A percentile compares a stretch with the other conserved stretches of the same genome.
Conservation (phyloP, 2,329 filamentous ascomycete genomes). For the Ophiognomonia clavigignenti-juglandacearum region DNA sequence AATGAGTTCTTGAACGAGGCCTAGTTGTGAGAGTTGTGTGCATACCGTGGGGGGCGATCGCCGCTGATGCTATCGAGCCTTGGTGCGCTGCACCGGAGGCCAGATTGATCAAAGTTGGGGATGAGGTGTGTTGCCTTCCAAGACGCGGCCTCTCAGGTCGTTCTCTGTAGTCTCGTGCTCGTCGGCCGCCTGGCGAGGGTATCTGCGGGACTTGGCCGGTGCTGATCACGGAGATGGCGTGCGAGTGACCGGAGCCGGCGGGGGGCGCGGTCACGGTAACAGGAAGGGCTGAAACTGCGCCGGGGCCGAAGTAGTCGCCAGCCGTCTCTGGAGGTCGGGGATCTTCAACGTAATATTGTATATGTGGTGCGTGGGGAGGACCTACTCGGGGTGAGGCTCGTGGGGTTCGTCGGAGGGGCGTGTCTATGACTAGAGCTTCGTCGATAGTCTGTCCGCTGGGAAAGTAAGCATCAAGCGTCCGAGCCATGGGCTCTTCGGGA, state of each 20-base stretch:
- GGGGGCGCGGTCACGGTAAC: slow-evolving; percentile 33
- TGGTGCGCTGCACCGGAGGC: slow-evolving; percentile 39
- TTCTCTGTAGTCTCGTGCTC: slow-evolving; percentile 50
- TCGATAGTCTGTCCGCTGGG: slow-evolving; percentile 82
- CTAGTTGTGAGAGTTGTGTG: slow-evolving; percentile 34
- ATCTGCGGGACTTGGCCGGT: slow-evolving; percentile 76
- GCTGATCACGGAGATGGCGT: slow-evolving; percentile 67
- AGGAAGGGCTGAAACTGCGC: slow-evolving; percentile 37
- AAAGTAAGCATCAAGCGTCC: slow-evolving; percentile 76
- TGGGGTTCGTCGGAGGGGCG: slow-evolving; percentile 71
- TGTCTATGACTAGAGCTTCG: slow-evolving; percentile 87
- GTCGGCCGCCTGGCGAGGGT: slow-evolving; percentile 72
- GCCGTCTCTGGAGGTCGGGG: slow-evolving; percentile 62
- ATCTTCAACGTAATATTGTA: slow-evolving; percentile 57
- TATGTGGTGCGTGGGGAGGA: slow-evolving; percentile 35
- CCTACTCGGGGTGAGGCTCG: slow-evolving; percentile 68
- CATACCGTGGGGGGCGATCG: slow-evolving; percentile 28
- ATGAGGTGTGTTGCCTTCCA: slow-evolving; percentile 71
- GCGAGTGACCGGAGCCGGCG: slow-evolving; percentile 29
- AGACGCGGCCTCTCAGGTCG: slow-evolving; percentile 57
- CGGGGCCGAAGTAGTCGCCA: slow-evolving; percentile 78
- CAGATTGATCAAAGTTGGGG: slow-evolving; percentile 66
- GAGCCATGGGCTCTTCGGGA: slow-evolving; percentile 79
- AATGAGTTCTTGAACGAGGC: slow-evolving; percentile 53
- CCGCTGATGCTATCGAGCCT: slow-evolving; percentile 26